Evolutionary conservation across 2,329 filamentous ascomycete species (phyloP).

Genomic region (Coleophoma eucalyptorum): DNA sequence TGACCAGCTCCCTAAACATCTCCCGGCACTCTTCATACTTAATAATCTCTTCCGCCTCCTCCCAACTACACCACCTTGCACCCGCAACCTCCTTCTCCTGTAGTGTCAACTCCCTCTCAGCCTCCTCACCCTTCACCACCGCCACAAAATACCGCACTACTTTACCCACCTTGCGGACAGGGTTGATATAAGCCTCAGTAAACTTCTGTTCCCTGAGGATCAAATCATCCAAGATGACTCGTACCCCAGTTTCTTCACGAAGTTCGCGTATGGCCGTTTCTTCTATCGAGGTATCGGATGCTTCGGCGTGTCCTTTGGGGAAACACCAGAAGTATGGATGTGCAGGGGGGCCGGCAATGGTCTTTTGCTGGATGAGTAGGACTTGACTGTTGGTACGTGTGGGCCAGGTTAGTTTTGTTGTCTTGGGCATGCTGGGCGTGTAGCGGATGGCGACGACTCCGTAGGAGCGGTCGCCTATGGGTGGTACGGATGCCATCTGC

Average conservation of each 20-base stretch:
- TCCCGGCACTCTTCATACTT: constrained; percentile 10
- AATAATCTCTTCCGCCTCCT: constrained; percentile 6
- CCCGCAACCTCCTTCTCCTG: constrained; percentile 14
- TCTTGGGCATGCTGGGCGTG: background rate
- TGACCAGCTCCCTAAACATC: constrained; percentile 6
- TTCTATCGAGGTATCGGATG: background rate
- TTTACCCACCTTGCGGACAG: constrained; percentile 9
- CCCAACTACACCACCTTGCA: constrained; percentile 13
- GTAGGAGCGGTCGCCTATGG: constrained; percentile 15
- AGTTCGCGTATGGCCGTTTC: constrained; percentile 13
- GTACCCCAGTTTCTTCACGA: constrained; percentile 12
- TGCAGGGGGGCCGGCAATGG: background rate
- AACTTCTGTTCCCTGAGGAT: constrained; percentile 1
- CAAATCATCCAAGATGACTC: constrained; percentile 1
- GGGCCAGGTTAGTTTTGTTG: background rate
- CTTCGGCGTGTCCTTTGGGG: constrained; percentile 15
- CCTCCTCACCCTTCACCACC: constrained; percentile 4
- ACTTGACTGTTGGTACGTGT: constrained; percentile 9
- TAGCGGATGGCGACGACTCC: constrained; percentile 13
- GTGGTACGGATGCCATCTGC: background rate
- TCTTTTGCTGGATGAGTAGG: constrained; percentile 14
- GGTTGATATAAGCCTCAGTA: constrained; percentile 9
- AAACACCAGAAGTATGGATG: constrained; percentile 11
- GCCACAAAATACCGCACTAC: constrained; percentile 12
- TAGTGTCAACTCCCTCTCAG: constrained; percentile 7